phyloP scores from a whole-genome alignment of 1,284 basidiomycete species.

The Rhodotorula sp. region DNA sequence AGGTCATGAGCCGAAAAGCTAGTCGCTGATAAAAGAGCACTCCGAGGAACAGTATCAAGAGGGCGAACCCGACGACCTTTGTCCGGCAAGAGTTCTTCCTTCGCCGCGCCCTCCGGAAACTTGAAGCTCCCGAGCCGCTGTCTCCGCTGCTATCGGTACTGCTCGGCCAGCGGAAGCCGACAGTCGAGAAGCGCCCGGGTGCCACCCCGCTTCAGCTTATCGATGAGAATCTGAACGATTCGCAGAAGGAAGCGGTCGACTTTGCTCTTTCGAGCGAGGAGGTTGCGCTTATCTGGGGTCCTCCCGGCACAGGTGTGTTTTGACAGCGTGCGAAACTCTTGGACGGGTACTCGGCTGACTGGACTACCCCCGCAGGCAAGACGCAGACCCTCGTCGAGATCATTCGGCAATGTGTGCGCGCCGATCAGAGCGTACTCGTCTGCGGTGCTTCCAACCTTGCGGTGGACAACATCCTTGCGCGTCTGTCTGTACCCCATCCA shows the following conservation, averaged over 20 bases:
- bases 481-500: conserved; percentile 25
- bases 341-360: not conserved
- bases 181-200: not conserved
- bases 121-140: conserved; percentile 16
- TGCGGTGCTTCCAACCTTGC: conserved; percentile 90
- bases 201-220: conserved; percentile 8
- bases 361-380: conserved; percentile 65
- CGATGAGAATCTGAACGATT: conserved; percentile 68
- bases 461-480: conserved; percentile 57
- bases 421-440: conserved; percentile 63
- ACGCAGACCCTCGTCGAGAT: conserved; percentile 88
- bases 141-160: conserved; percentile 22
- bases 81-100: conserved; percentile 27
- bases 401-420: conserved; percentile 72
- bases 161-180: conserved; percentile 15
- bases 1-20: not conserved
- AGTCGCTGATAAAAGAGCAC: accelerated
- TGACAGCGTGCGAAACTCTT: conserved; percentile 27
- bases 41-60: conserved; percentile 17
- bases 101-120: conserved; percentile 2
- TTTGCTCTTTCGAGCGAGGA: conserved; percentile 71
- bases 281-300: conserved; percentile 92
- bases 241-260: conserved; percentile 75
- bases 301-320: conserved; percentile 62
- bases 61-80: conserved; percentile 35